A percentile compares a stretch with the other conserved stretches of the same genome.
Evolutionary conservation across 106 monocot genomes (phyloP).

Genomic region (Platanthera guangdongensis): DNA sequence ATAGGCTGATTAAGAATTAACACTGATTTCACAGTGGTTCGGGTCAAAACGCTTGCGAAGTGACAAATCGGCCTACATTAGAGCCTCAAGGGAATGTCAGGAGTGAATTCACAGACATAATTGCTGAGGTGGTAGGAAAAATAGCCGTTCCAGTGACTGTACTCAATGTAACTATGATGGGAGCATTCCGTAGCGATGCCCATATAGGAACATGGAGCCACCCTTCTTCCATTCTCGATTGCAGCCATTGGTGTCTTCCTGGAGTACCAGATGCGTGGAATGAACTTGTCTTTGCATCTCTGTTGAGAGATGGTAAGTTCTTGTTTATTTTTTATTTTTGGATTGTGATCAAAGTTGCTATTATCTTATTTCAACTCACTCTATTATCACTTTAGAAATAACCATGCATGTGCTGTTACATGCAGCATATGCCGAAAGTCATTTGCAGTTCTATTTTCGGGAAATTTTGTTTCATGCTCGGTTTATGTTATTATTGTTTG

Average conservation of each 20-base stretch:
- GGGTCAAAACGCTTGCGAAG: conserved; percentile 51
- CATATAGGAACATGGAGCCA: conserved; percentile 79
- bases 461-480: too few relatives aligned
- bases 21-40: conserved; percentile 38
- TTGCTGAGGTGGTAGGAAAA: conserved; percentile 47
- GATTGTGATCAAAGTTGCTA: neutral
- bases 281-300: conserved; percentile 67
- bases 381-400: neutral
- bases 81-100: conserved; percentile 47
- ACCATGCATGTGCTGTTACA: neutral
- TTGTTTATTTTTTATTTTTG: neutral
- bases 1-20: neutral
- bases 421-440: neutral
- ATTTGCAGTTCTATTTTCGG: neutral
- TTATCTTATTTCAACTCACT: neutral
- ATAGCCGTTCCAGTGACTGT: conserved; percentile 68
- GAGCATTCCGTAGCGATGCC: conserved; percentile 78
- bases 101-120: conserved; percentile 65
- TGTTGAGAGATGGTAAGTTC: conserved; percentile 39
- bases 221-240: conserved; percentile 55
- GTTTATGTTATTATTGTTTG: too few relatives aligned
- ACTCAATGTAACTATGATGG: conserved; percentile 91
- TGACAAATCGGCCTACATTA: conserved; percentile 40
- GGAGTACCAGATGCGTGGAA: conserved; percentile 99
- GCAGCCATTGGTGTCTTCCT: conserved; percentile 98